Evolutionary conservation across 2,329 filamentous ascomycete genomes (phyloP).

Genomic region (Pezicula carpinea): DNA sequence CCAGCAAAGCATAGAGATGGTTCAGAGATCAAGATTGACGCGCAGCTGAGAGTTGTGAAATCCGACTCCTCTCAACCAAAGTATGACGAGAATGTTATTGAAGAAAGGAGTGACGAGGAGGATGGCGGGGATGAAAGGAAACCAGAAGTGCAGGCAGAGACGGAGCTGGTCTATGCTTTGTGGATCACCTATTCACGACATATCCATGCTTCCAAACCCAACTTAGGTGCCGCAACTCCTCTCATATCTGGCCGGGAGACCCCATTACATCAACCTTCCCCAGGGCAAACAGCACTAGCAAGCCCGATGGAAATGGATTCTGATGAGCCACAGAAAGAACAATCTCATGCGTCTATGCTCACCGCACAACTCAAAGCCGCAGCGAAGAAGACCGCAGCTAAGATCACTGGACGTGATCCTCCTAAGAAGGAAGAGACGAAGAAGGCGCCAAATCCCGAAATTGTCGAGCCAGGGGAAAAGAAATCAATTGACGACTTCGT

Average conservation of each 20-base stretch:
- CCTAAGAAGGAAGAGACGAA: constrained; percentile 28
- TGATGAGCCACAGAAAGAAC: constrained; percentile 37
- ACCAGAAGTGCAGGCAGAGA: constrained; percentile 40
- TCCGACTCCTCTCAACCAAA: constrained; percentile 66
- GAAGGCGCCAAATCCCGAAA: constrained; percentile 24
- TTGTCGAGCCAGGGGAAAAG: constrained; percentile 49
- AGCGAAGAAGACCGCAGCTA: constrained; percentile 50
- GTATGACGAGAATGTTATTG: constrained; percentile 58
- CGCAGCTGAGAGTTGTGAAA: constrained; percentile 94
- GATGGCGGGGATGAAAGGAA: constrained; percentile 21
- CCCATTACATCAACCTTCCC: constrained; percentile 73
- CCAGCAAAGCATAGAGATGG: constrained; percentile 86
- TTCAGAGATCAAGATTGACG: constrained; percentile 85
- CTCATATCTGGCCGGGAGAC: constrained; percentile 61
- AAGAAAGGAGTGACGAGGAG: constrained; percentile 55
- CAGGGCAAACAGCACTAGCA: constrained; percentile 62
- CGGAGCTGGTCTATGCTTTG: constrained; percentile 86
- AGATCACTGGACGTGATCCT: constrained; percentile 39
- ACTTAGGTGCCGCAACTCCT: constrained; percentile 58
- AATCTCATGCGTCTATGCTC: constrained; percentile 42
- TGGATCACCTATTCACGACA: constrained; percentile 98
- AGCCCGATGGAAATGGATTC: constrained; percentile 53
- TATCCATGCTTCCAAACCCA: constrained; percentile 68
- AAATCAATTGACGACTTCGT: constrained; percentile 86
- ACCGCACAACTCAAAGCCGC: constrained; percentile 54